These are phyloP conservation scores for Boletus bicolor DNA, from an alignment of 768 basidiomycete genomes.

Conservation along the genomic window DNA sequence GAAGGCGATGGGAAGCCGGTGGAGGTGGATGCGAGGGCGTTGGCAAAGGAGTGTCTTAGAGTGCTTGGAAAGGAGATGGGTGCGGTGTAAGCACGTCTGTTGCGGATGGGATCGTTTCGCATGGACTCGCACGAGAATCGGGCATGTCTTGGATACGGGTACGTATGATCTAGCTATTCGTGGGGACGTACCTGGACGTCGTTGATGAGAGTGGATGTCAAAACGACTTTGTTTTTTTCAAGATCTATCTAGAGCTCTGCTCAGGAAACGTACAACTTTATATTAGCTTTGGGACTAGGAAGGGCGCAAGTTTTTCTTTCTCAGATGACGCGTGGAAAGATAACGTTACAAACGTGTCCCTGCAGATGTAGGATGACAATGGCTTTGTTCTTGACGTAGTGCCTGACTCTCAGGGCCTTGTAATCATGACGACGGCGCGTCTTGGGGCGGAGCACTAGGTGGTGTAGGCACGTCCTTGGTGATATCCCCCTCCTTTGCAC, in stretches of 20 bases:
- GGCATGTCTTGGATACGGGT: not conserved
- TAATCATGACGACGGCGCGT: not conserved
- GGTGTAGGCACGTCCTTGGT: constrained; percentile 31
- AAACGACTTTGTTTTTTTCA: not conserved
- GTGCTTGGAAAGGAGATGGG: constrained; percentile 77
- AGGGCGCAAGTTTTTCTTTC: no score
- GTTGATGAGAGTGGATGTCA: not conserved
- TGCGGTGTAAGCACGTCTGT: constrained; percentile 19
- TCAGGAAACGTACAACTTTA: not conserved
- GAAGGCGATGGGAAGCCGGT: constrained; percentile 27
- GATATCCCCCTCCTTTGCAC: constrained; percentile 55
- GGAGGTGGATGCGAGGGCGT: constrained; percentile 60
- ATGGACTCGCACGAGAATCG: not conserved
- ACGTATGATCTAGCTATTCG: not conserved
- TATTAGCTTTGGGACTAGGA: no score
- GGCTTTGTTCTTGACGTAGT: not conserved
- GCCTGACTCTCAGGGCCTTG: not conserved
- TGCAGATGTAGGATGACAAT: not conserved
- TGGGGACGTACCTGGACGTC: not conserved
- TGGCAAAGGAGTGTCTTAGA: constrained; percentile 67
- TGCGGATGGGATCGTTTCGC: not conserved
- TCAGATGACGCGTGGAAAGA: no score
- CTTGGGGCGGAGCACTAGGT: constrained; percentile 10
- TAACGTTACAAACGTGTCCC: no score
- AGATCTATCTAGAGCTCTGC: not conserved